Percentiles rank a stretch among this genome's conserved stretches.
Evolutionary conservation across 108 stramenopile genomes (phyloP).

Genomic region (Nannochloropsis oceanica): DNA sequence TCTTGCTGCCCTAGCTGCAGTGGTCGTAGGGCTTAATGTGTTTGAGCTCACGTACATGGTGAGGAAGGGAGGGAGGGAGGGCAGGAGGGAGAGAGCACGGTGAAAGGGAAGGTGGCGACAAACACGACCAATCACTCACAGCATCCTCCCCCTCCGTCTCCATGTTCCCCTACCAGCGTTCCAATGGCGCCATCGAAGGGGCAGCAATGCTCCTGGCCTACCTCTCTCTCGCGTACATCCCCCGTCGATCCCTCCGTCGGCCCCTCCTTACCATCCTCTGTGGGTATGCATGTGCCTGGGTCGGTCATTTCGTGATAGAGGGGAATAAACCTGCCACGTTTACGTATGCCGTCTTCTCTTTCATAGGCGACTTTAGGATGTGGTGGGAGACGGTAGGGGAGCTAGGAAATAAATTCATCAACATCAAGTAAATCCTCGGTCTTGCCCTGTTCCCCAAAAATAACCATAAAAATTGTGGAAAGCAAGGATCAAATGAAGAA

Average conservation of each 20-base stretch:
- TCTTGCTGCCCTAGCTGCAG: background rate
- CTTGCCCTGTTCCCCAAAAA: too few relatives aligned
- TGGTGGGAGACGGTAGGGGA: background rate
- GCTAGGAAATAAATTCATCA: background rate
- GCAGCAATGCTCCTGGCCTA: background rate
- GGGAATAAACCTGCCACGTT: background rate
- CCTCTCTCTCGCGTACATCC: background rate
- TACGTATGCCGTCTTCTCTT: background rate
- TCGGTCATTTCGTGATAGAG: background rate
- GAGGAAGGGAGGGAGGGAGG: background rate
- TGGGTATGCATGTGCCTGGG: background rate
- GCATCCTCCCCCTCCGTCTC: background rate
- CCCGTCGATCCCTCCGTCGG: background rate
- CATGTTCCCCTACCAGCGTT: background rate
- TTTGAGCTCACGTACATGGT: background rate
- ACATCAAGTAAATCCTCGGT: too few relatives aligned
- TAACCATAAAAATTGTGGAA: too few relatives aligned
- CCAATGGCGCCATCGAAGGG: background rate
- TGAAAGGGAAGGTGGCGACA: background rate
- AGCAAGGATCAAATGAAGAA: too few relatives aligned
- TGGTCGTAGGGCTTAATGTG: background rate
- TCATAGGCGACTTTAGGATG: background rate
- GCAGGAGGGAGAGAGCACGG: background rate
- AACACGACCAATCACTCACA: background rate
- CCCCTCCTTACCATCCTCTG: background rate